A percentile compares a stretch with the other conserved stretches of the same genome.
Conservation (phyloP, 768 basidiomycete genomes). For the Pleurotus cornucopiae region DNA sequence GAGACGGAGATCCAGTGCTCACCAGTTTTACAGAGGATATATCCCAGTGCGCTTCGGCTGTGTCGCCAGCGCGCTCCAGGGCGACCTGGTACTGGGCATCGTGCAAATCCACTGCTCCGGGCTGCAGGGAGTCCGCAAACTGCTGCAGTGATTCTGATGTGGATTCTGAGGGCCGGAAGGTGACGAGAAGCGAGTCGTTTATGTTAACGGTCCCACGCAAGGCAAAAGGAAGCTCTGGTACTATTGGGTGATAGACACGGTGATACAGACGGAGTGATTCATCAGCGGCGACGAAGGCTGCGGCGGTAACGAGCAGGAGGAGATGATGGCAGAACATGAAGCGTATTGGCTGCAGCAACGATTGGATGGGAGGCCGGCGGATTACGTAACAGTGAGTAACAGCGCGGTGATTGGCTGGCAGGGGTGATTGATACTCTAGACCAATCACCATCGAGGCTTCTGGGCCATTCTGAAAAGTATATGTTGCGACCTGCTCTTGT, state of each 20-base stretch:
- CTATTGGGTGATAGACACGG: constrained; percentile 46
- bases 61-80: constrained; percentile 42
- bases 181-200: constrained; percentile 21
- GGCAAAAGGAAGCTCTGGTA: constrained; percentile 33
- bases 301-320: constrained; percentile 15
- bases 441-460: constrained; percentile 6
- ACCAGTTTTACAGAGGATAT: constrained; percentile 62
- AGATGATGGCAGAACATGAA: constrained; percentile 9
- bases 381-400: neutral
- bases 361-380: neutral
- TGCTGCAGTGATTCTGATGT: constrained; percentile 41
- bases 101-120: constrained; percentile 25
- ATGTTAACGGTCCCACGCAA: constrained; percentile 39
- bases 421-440: constrained; percentile 4
- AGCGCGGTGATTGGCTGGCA: constrained; percentile 18
- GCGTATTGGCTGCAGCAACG: neutral
- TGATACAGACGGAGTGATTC: constrained; percentile 37
- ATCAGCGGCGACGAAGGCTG: constrained; percentile 12
- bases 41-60: constrained; percentile 45
- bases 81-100: constrained; percentile 70
- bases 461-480: neutral
- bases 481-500: constrained; percentile 3
- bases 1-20: constrained; percentile 18
- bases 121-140: constrained; percentile 35
- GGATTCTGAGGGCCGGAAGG: constrained; percentile 37